Percentiles rank a stretch among this genome's conserved stretches.
These are phyloP conservation scores for Hansfordia pulvinata DNA, from an alignment of 2,329 filamentous ascomycete genomes.

Conservation along the genomic window DNA sequence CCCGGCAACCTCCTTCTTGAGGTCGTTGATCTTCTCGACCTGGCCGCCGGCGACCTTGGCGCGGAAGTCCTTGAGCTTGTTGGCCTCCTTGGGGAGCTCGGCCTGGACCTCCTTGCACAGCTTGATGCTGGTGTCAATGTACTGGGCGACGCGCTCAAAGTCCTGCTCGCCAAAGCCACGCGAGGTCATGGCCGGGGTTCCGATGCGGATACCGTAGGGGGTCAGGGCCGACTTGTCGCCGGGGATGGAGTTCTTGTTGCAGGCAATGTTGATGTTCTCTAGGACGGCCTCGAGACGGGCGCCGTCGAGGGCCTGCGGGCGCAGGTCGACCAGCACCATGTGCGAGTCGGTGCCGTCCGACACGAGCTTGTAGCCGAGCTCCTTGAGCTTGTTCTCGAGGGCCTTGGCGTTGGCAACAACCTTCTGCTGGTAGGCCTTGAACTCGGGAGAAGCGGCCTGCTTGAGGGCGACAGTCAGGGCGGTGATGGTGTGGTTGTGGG, in stretches of 20 bases:
- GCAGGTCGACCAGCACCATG: conserved; percentile 90
- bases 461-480: conserved; percentile 89
- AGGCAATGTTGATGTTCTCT: conserved; percentile 96
- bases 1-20: conserved; percentile 77
- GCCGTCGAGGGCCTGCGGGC: conserved; percentile 75
- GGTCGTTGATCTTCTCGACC: conserved; percentile 66
- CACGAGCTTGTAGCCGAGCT: conserved; percentile 85
- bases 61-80: conserved; percentile 99
- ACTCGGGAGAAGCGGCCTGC: conserved; percentile 82
- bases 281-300: conserved; percentile 92
- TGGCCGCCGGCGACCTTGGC: conserved; percentile 70
- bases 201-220: conserved; percentile 88
- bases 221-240: conserved; percentile 96
- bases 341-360: conserved; percentile 94
- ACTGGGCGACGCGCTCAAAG: conserved; percentile 78
- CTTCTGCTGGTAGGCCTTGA: conserved; percentile 86
- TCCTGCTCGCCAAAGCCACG: conserved; percentile 87
- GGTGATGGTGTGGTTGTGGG: conserved; percentile 99
- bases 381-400: conserved; percentile 72
- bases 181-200: conserved; percentile 93
- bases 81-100: conserved; percentile 83
- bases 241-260: conserved; percentile 98
- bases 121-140: conserved; percentile 83
- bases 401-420: conserved; percentile 91
- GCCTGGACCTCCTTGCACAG: conserved; percentile 80